These are phyloP conservation scores for Blastomyces percursus DNA, from an alignment of 2,329 filamentous ascomycete species.

Conservation along the genomic window DNA sequence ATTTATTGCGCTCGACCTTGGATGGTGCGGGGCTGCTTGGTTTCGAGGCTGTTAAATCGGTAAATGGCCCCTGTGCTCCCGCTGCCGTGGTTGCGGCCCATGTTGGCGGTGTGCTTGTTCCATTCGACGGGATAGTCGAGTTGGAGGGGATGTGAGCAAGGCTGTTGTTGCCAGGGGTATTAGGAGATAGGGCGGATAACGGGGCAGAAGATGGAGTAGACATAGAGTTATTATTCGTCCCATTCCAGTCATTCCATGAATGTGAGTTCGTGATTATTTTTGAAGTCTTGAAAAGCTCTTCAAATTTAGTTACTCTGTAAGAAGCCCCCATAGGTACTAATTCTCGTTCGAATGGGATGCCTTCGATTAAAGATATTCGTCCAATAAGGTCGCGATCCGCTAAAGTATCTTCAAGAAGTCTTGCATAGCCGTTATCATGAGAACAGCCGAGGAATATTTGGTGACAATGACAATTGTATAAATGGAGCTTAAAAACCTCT, in stretches of 20 bases:
- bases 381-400: conserved; percentile 35
- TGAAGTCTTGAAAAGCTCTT: conserved; percentile 43
- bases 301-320: conserved; percentile 42
- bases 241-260: conserved; percentile 13
- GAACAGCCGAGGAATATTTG: conserved; percentile 51
- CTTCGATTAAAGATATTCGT: conserved; percentile 47
- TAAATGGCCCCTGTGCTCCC: conserved; percentile 29
- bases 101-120: conserved; percentile 20
- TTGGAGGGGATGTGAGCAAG: conserved; percentile 28
- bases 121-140: conserved; percentile 20
- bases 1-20: conserved; percentile 46
- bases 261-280: conserved; percentile 34
- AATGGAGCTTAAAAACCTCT: conserved; percentile 46
- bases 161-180: conserved; percentile 21
- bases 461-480: conserved; percentile 49
- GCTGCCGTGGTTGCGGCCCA: conserved; percentile 28
- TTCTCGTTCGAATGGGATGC: conserved; percentile 45
- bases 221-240: conserved; percentile 8
- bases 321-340: conserved; percentile 37
- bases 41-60: conserved; percentile 28
- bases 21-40: conserved; percentile 21
- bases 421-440: conserved; percentile 45
- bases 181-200: conserved; percentile 28
- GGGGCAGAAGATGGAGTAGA: conserved; percentile 19
- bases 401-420: conserved; percentile 41